Base-by-base conservation (phyloP, 1,139 yeast genomes). In the Pichia cactophila region DNA sequence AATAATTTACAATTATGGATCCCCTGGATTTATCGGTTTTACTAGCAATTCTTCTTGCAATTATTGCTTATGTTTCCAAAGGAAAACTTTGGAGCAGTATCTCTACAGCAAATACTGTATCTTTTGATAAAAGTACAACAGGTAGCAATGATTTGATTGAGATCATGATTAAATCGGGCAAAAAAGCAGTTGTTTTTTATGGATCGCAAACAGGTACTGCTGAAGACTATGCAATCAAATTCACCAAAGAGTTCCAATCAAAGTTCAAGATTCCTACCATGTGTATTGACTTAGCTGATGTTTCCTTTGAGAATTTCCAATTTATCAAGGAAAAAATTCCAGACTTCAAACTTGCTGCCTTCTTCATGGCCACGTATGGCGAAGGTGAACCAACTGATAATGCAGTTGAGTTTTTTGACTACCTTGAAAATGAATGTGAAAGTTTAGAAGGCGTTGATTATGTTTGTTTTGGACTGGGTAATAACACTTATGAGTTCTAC, bases 171-270 rank as follows among this genome's bases (percentile, higher is more conserved):
- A 71, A 73, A 44, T 82, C 83, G 60, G 74, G 78, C 55, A 90
- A 92, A 68, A 83, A 86, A 59, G 83, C 86, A 9, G 51, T 61
- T n/a, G 82, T 92, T n/a, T 78, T 92, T 57, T 94, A 77, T 65
- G 97, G 96, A 6, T 90, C 98, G 6, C 99, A 92, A 69, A 94
- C 99, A 12, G 99, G 99, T 57, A 92, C 99, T n/a, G 96, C 98
- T 45, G 98, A 92, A 69, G 98, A 92, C 65, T 92, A 89, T 61
- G 95, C 97, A 23, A 78, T 86, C 58, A 86, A 94, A 65, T 81
- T 89, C 59, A 80, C 96, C 45, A 89, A 89, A 66, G 98, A 92
- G 66, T 80, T 92, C 59, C 79, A 83, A 58, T 75, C 95, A 29
- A 78, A 85, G 65, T 90, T 85, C 64, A 90, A 90, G 43, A 74